Evolutionary conservation across 805 yeast species (phyloP).

Genomic region (Metschnikowia henanensis): DNA sequence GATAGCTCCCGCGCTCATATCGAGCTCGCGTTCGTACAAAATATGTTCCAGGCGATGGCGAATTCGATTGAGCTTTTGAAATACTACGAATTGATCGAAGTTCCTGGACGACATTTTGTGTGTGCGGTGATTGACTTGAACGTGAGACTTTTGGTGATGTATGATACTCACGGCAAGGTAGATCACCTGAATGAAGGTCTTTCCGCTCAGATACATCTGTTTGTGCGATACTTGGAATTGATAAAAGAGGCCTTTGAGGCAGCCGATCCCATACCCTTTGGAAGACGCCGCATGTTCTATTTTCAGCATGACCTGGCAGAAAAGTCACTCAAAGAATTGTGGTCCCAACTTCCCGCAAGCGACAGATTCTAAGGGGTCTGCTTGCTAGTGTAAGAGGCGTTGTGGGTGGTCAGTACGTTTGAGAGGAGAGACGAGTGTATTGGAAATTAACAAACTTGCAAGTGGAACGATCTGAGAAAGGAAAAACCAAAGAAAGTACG

Average conservation of each 20-base stretch:
- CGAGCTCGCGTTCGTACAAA: background rate
- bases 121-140: slow-evolving; percentile 4
- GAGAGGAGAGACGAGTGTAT: no score
- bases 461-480: no score
- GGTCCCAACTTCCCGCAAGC: background rate
- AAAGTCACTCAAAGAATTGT: background rate
- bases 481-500: no score
- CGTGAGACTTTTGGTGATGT: slow-evolving; percentile 1
- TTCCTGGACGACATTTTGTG: background rate
- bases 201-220: background rate
- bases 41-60: slow-evolving; percentile 1
- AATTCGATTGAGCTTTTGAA: slow-evolving; percentile 5
- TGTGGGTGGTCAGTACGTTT: no score
- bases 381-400: no score
- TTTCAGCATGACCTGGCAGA: background rate
- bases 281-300: slow-evolving; percentile 1
- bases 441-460: no score
- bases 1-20: no score
- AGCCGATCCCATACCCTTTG: background rate
- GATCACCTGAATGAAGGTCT: slow-evolving; percentile 1
- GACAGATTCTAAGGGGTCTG: no score
- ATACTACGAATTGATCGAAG: slow-evolving; percentile 1
- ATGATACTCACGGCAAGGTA: slow-evolving; percentile 1
- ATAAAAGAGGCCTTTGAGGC: slow-evolving; percentile 1
- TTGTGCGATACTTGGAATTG: background rate